Percentiles rank a stretch among this genome's conserved stretches.
These are phyloP conservation scores for Exophiala aquamarina DNA, from an alignment of 2,329 filamentous ascomycete genomes.

Conservation along the genomic window DNA sequence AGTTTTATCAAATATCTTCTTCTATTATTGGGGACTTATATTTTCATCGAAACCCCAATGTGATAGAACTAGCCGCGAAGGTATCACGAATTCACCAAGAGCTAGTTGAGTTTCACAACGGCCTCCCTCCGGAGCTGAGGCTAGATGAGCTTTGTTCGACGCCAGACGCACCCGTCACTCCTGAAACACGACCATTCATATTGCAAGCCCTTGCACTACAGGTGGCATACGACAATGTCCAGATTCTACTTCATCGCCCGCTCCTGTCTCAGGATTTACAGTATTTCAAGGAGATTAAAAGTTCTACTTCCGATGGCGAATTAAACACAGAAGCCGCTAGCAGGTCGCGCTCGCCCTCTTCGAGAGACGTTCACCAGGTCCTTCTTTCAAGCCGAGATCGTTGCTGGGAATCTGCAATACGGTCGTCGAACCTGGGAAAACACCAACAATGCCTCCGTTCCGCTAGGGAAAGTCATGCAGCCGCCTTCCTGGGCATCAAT, in stretches of 20 bases:
- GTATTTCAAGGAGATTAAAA: conserved; percentile 9
- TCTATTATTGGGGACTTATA: conserved; percentile 22
- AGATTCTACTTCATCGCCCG: conserved; percentile 46
- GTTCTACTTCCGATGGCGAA: not conserved
- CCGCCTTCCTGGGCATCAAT: conserved; percentile 47
- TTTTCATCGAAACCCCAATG: conserved; percentile 17
- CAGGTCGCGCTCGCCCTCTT: not conserved
- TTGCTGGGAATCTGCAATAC: conserved; percentile 20
- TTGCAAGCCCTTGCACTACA: conserved; percentile 45
- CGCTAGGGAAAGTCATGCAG: conserved; percentile 44
- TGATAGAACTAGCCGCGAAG: conserved; percentile 3
- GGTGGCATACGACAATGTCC: conserved; percentile 44
- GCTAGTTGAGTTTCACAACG: not conserved
- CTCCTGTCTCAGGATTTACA: conserved; percentile 32
- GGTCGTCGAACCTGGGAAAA: conserved; percentile 16
- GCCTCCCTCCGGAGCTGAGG: conserved; percentile 2
- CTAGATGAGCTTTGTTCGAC: conserved; percentile 15
- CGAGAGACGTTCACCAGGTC: conserved; percentile 13
- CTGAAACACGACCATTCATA: conserved; percentile 19
- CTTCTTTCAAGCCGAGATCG: conserved; percentile 13
- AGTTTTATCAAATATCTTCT: conserved; percentile 23
- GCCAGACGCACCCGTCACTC: conserved; percentile 5
- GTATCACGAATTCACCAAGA: conserved; percentile 1
- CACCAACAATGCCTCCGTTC: conserved; percentile 13
- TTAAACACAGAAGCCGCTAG: not conserved